phyloP scores from a whole-genome alignment of 2,329 filamentous ascomycete genomes.

The Colletotrichum spinosum region DNA sequence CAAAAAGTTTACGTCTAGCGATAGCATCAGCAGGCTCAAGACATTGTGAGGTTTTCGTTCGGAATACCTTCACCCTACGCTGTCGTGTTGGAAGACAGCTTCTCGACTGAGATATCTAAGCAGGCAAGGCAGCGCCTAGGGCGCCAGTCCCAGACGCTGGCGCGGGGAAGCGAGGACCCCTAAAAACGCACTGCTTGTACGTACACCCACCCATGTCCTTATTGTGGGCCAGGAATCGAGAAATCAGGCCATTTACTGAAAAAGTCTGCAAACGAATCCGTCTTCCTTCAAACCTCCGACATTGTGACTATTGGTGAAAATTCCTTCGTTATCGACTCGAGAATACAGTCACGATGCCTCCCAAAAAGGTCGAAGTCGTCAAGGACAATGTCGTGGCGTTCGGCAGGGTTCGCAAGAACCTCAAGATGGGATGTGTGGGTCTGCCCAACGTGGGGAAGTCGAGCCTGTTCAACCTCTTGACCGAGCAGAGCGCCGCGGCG shows the following conservation, averaged over 20 bases:
- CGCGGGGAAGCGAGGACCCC: too few relatives aligned
- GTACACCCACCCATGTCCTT: constrained; percentile 5
- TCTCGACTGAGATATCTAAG: too few relatives aligned
- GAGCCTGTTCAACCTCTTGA: constrained; percentile 59
- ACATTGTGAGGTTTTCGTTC: too few relatives aligned
- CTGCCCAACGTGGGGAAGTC: constrained; percentile 59
- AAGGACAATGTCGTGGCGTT: constrained; percentile 59
- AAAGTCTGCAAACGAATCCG: constrained; percentile 8
- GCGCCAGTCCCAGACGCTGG: too few relatives aligned
- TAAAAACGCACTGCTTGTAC: too few relatives aligned
- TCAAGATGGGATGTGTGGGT: constrained; percentile 60
- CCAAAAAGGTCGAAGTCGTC: constrained; percentile 53
- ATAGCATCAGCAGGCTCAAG: too few relatives aligned
- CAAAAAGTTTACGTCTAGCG: too few relatives aligned
- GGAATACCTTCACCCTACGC: too few relatives aligned
- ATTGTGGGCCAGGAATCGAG: constrained; percentile 18
- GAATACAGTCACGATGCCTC: constrained; percentile 48
- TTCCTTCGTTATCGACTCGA: neutral
- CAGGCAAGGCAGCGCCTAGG: too few relatives aligned
- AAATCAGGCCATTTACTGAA: constrained; percentile 25
- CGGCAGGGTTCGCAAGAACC: constrained; percentile 56
- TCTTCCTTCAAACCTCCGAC: constrained; percentile 16
- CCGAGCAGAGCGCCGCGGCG: constrained; percentile 57
- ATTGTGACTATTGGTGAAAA: constrained; percentile 3
- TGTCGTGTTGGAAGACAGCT: too few relatives aligned